Evolutionary conservation across 768 basidiomycete genomes (phyloP).

Genomic region (Boletus pseudo-olivaceus): DNA sequence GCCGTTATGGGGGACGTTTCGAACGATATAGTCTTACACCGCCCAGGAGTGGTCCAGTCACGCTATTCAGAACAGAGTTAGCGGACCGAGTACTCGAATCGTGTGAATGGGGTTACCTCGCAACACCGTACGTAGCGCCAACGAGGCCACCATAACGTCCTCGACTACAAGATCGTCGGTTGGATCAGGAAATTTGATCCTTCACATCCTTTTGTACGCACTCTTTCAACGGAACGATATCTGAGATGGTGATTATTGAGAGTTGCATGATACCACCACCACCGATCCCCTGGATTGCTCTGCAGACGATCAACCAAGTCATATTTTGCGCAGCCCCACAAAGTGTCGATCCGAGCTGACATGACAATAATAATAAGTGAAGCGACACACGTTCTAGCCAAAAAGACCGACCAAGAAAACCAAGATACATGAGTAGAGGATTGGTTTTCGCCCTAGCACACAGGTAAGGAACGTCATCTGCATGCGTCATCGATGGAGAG

Average conservation of each 20-base stretch:
- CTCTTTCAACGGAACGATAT: slow-evolving; percentile 81
- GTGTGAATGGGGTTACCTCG: slow-evolving; percentile 32
- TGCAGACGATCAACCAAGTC: slow-evolving; percentile 69
- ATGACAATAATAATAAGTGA: neutral
- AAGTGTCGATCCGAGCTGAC: slow-evolving; percentile 69
- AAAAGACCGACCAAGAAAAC: slow-evolving; percentile 56
- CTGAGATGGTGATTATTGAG: slow-evolving; percentile 74
- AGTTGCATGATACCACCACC: slow-evolving; percentile 76
- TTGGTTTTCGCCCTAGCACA: slow-evolving; percentile 55
- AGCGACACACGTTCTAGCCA: neutral
- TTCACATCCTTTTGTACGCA: slow-evolving; percentile 29
- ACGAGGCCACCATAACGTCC: slow-evolving; percentile 74
- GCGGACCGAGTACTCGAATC: neutral
- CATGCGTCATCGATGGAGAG: neutral
- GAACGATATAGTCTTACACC: slow-evolving; percentile 50
- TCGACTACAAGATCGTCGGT: slow-evolving; percentile 41
- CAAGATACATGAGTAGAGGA: slow-evolving; percentile 59
- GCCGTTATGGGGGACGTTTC: neutral
- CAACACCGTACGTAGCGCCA: slow-evolving; percentile 78
- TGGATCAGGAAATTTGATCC: neutral
- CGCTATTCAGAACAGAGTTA: slow-evolving; percentile 33
- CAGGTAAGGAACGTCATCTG: neutral
- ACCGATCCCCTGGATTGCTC: slow-evolving; percentile 82
- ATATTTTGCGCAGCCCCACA: slow-evolving; percentile 79
- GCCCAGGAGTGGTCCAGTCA: slow-evolving; percentile 76